phyloP scores from a whole-genome alignment of 371 early-diverging fungal species.

The Smittium mucronatum region DNA sequence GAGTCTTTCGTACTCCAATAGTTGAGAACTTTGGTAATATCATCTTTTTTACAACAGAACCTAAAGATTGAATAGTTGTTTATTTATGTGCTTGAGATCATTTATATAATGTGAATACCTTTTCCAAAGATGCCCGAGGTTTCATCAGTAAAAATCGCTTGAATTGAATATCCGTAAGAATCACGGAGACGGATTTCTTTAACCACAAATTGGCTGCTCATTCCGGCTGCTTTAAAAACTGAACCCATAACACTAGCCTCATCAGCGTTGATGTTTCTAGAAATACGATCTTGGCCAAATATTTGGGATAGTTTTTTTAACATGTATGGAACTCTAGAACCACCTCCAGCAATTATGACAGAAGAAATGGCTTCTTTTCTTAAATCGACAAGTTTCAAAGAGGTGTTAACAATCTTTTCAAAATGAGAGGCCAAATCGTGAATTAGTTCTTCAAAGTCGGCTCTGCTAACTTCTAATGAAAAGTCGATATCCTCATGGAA shows the following conservation, averaged over 20 bases:
- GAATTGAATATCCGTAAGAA: slow-evolving; percentile 56
- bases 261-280: slow-evolving; percentile 86
- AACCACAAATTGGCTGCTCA: slow-evolving; percentile 77
- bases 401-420: slow-evolving; percentile 51
- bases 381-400: slow-evolving; percentile 50
- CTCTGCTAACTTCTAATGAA: slow-evolving; percentile 56
- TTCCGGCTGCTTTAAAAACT: slow-evolving; percentile 73
- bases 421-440: slow-evolving; percentile 60
- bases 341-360: slow-evolving; percentile 88
- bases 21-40: slow-evolving; percentile 39
- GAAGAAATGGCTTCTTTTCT: slow-evolving; percentile 64
- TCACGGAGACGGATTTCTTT: slow-evolving; percentile 78
- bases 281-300: slow-evolving; percentile 75
- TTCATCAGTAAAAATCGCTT: slow-evolving; percentile 55
- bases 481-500: slow-evolving; percentile 81
- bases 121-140: slow-evolving; percentile 32
- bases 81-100: not conserved
- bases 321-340: slow-evolving; percentile 75
- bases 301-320: slow-evolving; percentile 50
- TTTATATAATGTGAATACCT: slow-evolving; percentile 9
- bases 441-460: slow-evolving; percentile 49
- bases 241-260: slow-evolving; percentile 94
- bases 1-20: slow-evolving; percentile 64
- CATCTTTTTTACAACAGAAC: not conserved
- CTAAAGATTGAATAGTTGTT: not conserved